Evolutionary conservation across 139 green algal species (phyloP).

Genomic region (Closterium sp.): DNA sequence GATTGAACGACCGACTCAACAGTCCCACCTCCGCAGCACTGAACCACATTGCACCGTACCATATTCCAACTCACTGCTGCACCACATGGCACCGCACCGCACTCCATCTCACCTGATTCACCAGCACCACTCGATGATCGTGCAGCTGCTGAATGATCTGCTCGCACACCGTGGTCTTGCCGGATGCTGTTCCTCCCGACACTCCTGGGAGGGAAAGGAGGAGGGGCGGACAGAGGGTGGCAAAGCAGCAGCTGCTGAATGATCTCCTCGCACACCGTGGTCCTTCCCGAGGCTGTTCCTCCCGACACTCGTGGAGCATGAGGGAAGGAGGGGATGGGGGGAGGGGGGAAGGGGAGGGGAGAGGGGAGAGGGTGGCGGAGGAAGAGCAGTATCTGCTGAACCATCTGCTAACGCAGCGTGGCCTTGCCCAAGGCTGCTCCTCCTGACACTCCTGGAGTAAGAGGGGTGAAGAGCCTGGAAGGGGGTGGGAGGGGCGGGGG

Average conservation of each 20-base stretch:
- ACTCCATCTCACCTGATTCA: constrained; percentile 29
- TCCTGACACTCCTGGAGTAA: no score
- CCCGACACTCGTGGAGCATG: no score
- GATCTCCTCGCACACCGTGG: constrained; percentile 90
- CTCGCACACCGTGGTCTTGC: constrained; percentile 92
- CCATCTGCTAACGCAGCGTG: no score
- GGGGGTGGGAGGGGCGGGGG: background rate
- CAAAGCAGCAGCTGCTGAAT: constrained; percentile 61
- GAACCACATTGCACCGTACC: no score
- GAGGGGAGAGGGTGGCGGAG: no score
- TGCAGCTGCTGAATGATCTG: constrained; percentile 86
- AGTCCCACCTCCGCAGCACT: no score
- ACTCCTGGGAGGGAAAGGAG: constrained; percentile 53
- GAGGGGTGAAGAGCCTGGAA: no score
- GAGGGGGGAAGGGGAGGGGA: background rate
- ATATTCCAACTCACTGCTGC: no score
- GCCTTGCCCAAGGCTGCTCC: no score
- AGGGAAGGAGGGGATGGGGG: no score
- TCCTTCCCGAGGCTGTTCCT: constrained; percentile 81
- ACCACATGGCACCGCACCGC: background rate
- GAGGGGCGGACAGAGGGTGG: background rate
- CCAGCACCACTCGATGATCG: constrained; percentile 83
- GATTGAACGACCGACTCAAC: no score
- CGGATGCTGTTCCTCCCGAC: constrained; percentile 75
- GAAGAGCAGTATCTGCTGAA: no score